phyloP scores from a whole-genome alignment of 345 rosid genomes.

The Corymbia maculata region DNA sequence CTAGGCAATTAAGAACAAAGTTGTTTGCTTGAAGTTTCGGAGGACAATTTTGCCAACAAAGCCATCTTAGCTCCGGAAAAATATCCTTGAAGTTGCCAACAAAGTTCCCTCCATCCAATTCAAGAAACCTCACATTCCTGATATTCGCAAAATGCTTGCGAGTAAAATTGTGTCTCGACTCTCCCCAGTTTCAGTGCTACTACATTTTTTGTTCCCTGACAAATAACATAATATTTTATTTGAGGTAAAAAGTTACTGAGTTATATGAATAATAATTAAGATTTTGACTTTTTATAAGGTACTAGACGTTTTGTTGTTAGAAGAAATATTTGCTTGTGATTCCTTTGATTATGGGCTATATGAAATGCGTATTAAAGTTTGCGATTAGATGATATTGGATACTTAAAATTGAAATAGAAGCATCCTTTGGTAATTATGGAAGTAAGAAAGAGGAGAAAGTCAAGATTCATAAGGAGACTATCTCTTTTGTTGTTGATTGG shows the following conservation, averaged over 20 bases:
- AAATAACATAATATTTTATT: not conserved
- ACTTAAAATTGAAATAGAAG: not conserved
- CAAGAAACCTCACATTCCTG: accelerated
- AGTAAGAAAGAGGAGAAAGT: not conserved
- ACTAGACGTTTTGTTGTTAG: not conserved
- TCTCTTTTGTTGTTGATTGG: not conserved
- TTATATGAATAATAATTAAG: not conserved
- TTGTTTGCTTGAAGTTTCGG: not conserved
- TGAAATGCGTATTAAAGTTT: too few relatives aligned
- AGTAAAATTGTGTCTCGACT: accelerated
- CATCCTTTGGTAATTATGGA: not conserved
- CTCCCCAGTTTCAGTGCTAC: not conserved
- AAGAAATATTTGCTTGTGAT: not conserved
- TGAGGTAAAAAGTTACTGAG: not conserved
- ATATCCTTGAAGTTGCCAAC: not conserved
- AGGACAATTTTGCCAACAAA: not conserved
- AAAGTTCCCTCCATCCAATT: not conserved
- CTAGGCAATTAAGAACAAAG: not conserved
- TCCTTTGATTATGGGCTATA: not conserved
- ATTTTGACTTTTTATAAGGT: not conserved
- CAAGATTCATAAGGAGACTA: not conserved
- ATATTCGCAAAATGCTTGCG: not conserved
- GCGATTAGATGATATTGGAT: not conserved
- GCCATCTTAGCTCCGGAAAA: not conserved
- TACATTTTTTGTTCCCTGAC: not conserved